Evolutionary conservation across 225 moss, liverwort and hornwort genomes (phyloP).

Genomic region (Straminergon stramineum): DNA sequence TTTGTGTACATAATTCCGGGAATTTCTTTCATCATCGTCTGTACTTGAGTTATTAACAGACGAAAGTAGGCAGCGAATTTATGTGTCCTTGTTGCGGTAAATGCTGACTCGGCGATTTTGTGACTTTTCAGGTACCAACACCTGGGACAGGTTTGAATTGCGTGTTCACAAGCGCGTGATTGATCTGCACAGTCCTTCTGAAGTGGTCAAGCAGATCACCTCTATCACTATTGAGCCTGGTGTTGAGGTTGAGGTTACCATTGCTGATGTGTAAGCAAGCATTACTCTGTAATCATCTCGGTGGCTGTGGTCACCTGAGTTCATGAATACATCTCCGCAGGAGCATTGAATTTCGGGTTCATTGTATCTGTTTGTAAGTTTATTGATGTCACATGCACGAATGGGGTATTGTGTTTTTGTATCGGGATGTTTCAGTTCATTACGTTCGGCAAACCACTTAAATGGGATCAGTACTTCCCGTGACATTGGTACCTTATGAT

Average conservation of each 20-base stretch:
- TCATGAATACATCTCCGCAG: not conserved
- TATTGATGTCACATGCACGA: not conserved
- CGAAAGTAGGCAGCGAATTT: not conserved
- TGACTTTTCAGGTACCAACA: slow-evolving; percentile 55
- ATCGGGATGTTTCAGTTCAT: not conserved
- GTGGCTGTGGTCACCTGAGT: not conserved
- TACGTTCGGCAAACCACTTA: not conserved
- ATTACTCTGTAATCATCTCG: not conserved
- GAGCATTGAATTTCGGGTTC: not conserved
- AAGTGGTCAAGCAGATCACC: slow-evolving; percentile 68
- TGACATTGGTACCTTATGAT: not conserved
- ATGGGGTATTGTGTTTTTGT: not conserved
- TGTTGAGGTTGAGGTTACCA: slow-evolving; percentile 65
- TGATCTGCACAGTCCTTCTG: slow-evolving; percentile 56
- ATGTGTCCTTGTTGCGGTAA: not conserved
- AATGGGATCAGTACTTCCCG: not conserved
- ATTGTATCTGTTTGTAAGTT: not conserved
- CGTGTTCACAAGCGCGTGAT: slow-evolving; percentile 72
- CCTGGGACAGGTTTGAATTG: slow-evolving; percentile 76
- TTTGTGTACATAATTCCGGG: not conserved
- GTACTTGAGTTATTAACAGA: not conserved
- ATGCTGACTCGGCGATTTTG: not conserved
- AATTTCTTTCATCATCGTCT: not conserved
- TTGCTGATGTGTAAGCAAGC: slow-evolving; percentile 48
- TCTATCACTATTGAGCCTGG: slow-evolving; percentile 64